A percentile compares a stretch with the other conserved stretches of the same genome.
Evolutionary conservation across 176 grass and related monocot genomes (phyloP).

Genomic region (Secale cereale): DNA sequence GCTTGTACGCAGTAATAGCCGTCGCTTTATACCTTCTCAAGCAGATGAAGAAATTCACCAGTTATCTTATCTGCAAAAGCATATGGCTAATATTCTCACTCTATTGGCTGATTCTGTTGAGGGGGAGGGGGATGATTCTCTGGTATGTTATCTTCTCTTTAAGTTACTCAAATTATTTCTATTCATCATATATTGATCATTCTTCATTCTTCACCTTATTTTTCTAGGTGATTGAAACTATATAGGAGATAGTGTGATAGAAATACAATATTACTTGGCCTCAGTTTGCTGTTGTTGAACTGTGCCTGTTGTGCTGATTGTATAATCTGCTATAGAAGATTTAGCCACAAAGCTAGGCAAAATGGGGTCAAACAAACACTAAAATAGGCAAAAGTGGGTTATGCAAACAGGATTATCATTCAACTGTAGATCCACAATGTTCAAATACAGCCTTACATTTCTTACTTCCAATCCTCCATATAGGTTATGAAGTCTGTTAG

Average conservation of each 20-base stretch:
- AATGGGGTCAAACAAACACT: background rate
- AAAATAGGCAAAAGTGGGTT: background rate
- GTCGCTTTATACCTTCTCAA: slow-evolving; percentile 93
- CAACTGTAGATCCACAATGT: background rate
- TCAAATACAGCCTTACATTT: background rate
- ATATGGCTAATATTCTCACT: slow-evolving; percentile 83
- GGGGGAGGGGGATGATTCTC: slow-evolving; percentile 67
- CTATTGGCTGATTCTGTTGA: slow-evolving; percentile 74
- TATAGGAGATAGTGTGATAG: background rate
- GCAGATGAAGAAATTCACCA: slow-evolving; percentile 92
- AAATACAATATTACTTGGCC: background rate
- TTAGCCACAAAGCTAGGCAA: background rate
- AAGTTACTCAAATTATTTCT: slow-evolving; percentile 2
- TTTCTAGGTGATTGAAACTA: background rate
- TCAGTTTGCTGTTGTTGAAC: background rate
- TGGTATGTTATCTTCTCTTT: slow-evolving; percentile 42
- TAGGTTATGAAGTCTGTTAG: slow-evolving; percentile 3
- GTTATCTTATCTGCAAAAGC: slow-evolving; percentile 93
- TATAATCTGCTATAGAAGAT: background rate
- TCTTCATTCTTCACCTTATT: slow-evolving; percentile 14
- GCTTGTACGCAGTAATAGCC: slow-evolving; percentile 97
- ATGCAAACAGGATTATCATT: background rate
- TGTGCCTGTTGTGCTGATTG: background rate
- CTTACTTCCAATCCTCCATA: background rate
- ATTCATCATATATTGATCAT: background rate